Conservation (phyloP, 495 filamentous ascomycete genomes). For the Penicillium salamii region DNA sequence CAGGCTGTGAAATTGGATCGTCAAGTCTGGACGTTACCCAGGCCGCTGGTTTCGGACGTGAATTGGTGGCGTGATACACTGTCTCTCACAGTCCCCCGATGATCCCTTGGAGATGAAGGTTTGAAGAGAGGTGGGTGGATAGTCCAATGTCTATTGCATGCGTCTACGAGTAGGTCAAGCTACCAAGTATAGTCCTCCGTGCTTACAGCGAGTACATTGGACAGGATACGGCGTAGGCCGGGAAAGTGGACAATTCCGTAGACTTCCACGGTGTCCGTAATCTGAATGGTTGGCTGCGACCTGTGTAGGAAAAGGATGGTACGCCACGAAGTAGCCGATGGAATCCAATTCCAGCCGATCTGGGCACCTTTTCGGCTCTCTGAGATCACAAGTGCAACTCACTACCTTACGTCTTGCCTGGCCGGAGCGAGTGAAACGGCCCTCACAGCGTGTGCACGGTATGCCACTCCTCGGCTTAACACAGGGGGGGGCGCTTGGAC, state of each 20-base stretch:
- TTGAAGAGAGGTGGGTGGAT: background rate
- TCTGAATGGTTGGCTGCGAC: no score
- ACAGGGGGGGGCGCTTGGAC: slow-evolving; percentile 17
- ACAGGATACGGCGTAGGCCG: background rate
- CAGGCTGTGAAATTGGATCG: slow-evolving; percentile 11
- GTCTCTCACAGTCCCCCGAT: slow-evolving; percentile 2
- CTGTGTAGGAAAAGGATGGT: background rate
- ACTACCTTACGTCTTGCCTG: slow-evolving; percentile 5
- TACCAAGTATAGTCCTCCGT: background rate
- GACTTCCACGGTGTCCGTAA: no score
- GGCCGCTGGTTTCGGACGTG: slow-evolving; percentile 1
- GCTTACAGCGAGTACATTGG: background rate
- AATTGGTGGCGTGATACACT: slow-evolving; percentile 7
- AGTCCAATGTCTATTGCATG: slow-evolving; percentile 5
- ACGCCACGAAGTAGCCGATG: slow-evolving; percentile 2
- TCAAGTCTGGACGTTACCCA: slow-evolving; percentile 5
- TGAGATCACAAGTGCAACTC: slow-evolving; percentile 20
- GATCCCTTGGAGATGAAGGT: slow-evolving; percentile 1
- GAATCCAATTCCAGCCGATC: slow-evolving; percentile 9
- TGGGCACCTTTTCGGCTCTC: slow-evolving; percentile 1
- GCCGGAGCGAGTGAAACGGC: slow-evolving; percentile 8
- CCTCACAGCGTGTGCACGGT: background rate
- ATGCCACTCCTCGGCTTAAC: background rate
- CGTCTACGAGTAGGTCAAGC: background rate
- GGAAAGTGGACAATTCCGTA: background rate